Evolutionary conservation across 768 basidiomycete genomes (phyloP).

Genomic region (Trametes gibbosa): DNA sequence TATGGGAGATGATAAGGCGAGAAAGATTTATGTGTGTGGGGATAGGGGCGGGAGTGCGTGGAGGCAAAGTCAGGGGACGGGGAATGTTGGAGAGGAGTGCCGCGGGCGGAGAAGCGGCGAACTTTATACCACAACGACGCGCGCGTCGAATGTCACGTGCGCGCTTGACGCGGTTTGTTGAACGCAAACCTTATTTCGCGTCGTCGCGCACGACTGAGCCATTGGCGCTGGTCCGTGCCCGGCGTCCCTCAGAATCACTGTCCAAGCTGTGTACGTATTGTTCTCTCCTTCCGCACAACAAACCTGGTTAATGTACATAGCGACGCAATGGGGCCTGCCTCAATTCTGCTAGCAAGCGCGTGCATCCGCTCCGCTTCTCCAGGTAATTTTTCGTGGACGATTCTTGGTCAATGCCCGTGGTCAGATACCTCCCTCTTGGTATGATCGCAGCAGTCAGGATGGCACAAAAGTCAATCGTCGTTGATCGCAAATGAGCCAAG

Average conservation of each 20-base stretch:
- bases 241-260: no score
- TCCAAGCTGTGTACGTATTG: background rate
- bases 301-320: background rate
- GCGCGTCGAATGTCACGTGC: constrained; percentile 31
- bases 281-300: background rate
- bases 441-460: background rate
- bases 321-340: background rate
- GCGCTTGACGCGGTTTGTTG: constrained; percentile 30
- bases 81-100: constrained; percentile 12
- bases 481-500: constrained; percentile 49
- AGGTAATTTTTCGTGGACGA: no score
- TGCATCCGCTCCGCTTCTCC: no score
- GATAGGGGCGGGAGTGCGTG: background rate
- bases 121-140: constrained; percentile 22
- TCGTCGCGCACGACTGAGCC: constrained; percentile 4
- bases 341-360: background rate
- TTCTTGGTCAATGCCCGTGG: no score
- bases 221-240: constrained; percentile 6
- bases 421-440: no score
- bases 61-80: constrained; percentile 1
- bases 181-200: constrained; percentile 29
- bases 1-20: background rate
- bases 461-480: constrained; percentile 39
- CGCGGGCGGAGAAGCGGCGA: constrained; percentile 4
- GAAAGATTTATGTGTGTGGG: background rate